Conservation (phyloP, 2,329 filamentous ascomycete genomes). For the Didymella pinodella region DNA sequence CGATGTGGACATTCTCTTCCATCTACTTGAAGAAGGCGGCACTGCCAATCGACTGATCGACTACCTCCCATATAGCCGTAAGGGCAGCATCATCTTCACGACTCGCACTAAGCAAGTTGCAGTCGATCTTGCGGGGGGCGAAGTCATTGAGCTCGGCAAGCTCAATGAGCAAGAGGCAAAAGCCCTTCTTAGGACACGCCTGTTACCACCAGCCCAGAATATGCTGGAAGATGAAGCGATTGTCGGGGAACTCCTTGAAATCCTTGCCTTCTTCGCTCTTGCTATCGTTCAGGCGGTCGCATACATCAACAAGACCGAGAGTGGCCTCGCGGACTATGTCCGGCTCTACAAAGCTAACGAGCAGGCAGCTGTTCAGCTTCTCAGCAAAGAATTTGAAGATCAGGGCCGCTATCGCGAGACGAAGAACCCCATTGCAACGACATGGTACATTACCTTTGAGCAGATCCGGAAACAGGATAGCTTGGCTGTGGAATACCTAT, state of each 20-base stretch:
- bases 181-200: slow-evolving; percentile 20
- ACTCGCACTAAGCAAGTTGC: not conserved
- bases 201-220: not conserved
- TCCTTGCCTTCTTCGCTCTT: not conserved
- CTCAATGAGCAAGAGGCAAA: not conserved
- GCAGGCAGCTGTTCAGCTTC: not conserved
- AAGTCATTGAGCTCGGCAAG: not conserved
- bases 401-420: slow-evolving; percentile 36
- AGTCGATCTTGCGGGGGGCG: not conserved
- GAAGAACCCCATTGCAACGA: slow-evolving; percentile 45
- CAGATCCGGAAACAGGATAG: not conserved
- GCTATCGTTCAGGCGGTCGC: not conserved
- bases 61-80: not conserved
- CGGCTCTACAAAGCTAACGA: not conserved
- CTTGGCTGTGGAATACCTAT: not conserved
- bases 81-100: not conserved
- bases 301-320: not conserved
- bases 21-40: not conserved
- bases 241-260: not conserved
- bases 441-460: slow-evolving; percentile 50
- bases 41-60: not conserved
- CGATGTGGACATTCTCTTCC: not conserved
- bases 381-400: slow-evolving; percentile 38
- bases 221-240: not conserved
- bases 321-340: not conserved